Evolutionary conservation across 352 stramenopile genomes (phyloP).

Genomic region (Lagenidium giganteum): DNA sequence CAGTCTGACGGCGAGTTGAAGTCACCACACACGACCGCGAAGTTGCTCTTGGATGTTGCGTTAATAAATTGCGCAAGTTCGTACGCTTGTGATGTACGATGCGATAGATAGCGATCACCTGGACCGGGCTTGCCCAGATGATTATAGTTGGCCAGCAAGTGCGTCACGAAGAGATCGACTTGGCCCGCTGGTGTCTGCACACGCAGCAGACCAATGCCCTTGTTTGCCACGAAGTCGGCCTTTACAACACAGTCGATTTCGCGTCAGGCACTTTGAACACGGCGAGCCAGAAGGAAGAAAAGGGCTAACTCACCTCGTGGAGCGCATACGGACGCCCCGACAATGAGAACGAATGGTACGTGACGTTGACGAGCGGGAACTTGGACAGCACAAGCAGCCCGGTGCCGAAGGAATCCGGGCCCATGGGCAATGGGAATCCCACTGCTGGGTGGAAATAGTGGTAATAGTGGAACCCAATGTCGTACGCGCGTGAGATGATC

Average conservation of each 20-base stretch:
- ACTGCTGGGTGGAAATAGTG: conserved; percentile 82
- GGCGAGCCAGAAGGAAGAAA: not conserved
- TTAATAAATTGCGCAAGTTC: conserved; percentile 71
- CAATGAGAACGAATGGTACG: conserved; percentile 77
- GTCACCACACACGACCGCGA: conserved; percentile 70
- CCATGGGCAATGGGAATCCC: conserved; percentile 68
- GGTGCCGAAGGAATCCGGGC: conserved; percentile 69
- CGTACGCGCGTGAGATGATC: conserved; percentile 50
- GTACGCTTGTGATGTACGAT: conserved; percentile 62
- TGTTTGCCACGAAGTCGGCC: conserved; percentile 78
- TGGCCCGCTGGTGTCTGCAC: conserved; percentile 51
- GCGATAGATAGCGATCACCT: conserved; percentile 60
- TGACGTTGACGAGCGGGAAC: conserved; percentile 47
- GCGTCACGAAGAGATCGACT: conserved; percentile 75
- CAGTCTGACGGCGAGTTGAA: conserved; percentile 80
- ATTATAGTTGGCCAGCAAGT: conserved; percentile 81
- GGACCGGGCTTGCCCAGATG: conserved; percentile 53
- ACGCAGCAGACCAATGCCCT: conserved; percentile 60
- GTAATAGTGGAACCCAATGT: conserved; percentile 65
- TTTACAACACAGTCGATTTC: not conserved
- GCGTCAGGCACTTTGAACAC: too few species aligned
- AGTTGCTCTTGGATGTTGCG: conserved; percentile 41
- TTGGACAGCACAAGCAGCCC: conserved; percentile 72
- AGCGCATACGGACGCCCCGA: conserved; percentile 73
- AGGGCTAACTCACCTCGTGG: conserved; percentile 29